Conservation (phyloP, 441 rosid genomes). For the Brassica hybrid region DNA sequence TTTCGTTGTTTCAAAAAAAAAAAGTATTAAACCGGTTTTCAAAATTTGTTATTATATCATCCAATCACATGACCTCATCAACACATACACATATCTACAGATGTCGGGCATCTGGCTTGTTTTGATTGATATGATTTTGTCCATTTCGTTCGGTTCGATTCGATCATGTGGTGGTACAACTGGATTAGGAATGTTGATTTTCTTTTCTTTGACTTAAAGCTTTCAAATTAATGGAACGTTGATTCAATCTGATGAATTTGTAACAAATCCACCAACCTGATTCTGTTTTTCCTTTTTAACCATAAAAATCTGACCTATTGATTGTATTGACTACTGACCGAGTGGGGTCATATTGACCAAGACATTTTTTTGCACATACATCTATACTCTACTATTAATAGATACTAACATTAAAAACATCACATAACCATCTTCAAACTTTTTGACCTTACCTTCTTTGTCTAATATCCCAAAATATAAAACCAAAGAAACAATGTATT, state of each 20-base stretch:
- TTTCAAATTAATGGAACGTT: too few relatives aligned
- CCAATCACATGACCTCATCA: not conserved
- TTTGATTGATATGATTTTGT: not conserved
- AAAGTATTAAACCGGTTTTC: slow-evolving; percentile 22
- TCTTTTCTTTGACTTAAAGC: too few relatives aligned
- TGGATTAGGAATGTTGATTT: not conserved
- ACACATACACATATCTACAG: not conserved
- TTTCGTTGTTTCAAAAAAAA: not conserved
- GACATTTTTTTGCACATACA: not conserved
- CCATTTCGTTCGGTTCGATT: not conserved
- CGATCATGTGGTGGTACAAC: not conserved
- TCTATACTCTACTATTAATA: not conserved
- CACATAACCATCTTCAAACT: too few relatives aligned
- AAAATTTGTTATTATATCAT: not conserved
- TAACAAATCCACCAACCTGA: not conserved
- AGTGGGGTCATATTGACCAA: not conserved
- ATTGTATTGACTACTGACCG: not conserved
- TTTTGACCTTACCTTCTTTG: too few relatives aligned
- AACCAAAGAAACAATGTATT: too few relatives aligned
- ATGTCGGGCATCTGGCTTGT: not conserved
- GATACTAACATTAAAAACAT: too few relatives aligned
- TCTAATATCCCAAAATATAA: too few relatives aligned
- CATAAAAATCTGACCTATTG: not conserved
- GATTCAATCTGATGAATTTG: not conserved
- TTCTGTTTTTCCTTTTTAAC: not conserved